Percentiles rank a stretch among this genome's conserved stretches.
These are phyloP conservation scores for Ananas comosus DNA, from an alignment of 176 grass and related monocot species.

Conservation along the genomic window DNA sequence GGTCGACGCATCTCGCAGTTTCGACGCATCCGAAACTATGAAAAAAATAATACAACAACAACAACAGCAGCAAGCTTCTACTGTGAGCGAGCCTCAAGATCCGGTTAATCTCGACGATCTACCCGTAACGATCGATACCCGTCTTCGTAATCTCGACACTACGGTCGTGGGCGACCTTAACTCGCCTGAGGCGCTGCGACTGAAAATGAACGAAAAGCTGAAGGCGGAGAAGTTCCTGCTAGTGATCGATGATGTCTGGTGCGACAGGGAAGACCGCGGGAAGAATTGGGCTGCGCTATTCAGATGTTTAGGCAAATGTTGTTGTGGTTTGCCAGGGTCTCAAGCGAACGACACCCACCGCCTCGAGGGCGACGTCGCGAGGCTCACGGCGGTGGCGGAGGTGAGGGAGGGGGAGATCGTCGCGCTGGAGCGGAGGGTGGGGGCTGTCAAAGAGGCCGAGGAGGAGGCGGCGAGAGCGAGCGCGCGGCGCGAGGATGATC, in stretches of 20 bases:
- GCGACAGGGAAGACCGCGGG: background rate
- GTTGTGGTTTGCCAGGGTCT: background rate
- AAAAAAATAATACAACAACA: background rate
- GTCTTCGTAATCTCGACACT: background rate
- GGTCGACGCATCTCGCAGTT: background rate
- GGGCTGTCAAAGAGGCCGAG: too few relatives aligned
- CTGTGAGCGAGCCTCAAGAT: background rate
- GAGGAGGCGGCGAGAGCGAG: too few relatives aligned
- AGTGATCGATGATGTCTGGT: slow-evolving; percentile 35
- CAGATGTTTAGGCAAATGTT: too few relatives aligned
- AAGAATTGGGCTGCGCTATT: slow-evolving; percentile 4
- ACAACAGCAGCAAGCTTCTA: too few relatives aligned
- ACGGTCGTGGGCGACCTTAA: background rate
- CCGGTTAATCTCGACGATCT: background rate
- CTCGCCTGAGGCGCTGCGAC: background rate
- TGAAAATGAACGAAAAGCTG: background rate
- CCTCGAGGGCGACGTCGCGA: too few relatives aligned
- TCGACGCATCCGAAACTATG: background rate
- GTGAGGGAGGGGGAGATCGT: too few relatives aligned
- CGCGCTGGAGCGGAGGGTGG: too few relatives aligned
- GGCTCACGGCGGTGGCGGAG: too few relatives aligned
- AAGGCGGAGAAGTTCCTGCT: background rate
- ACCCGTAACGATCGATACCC: background rate
- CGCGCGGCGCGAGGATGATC: too few relatives aligned
- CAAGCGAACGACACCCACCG: background rate